phyloP scores from a whole-genome alignment of 1,139 yeast genomes.

The Blastobotrys ciferrii region DNA sequence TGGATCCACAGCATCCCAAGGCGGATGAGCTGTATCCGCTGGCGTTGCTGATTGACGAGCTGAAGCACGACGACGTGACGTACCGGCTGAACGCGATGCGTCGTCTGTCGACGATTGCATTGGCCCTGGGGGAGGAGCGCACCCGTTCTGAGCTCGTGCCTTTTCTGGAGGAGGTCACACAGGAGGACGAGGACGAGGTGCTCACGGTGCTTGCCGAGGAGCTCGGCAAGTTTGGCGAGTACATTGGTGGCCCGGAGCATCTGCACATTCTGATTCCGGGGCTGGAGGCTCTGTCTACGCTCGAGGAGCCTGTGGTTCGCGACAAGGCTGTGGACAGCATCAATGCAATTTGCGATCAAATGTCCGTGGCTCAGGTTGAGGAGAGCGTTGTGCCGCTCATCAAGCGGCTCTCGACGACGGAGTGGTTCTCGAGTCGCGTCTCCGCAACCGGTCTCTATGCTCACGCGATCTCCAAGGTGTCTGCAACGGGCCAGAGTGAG shows the following conservation, averaged over 20 bases:
- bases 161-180: slow-evolving; percentile 84
- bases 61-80: slow-evolving; percentile 91
- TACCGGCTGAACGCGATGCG: slow-evolving; percentile 95
- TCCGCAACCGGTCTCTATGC: slow-evolving; percentile 90
- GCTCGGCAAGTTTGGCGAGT: slow-evolving; percentile 81
- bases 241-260: slow-evolving; percentile 80
- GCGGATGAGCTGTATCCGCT: slow-evolving; percentile 80
- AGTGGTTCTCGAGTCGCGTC: slow-evolving; percentile 93
- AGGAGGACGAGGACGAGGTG: slow-evolving; percentile 98
- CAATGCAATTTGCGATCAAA: slow-evolving; percentile 62
- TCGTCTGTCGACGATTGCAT: slow-evolving; percentile 87
- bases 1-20: slow-evolving; percentile 9
- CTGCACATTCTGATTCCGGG: slow-evolving; percentile 79
- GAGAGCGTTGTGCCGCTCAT: slow-evolving; percentile 72
- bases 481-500: slow-evolving; percentile 44
- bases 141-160: slow-evolving; percentile 88
- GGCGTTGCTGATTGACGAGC: slow-evolving; percentile 94
- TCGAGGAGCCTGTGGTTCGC: slow-evolving; percentile 97
- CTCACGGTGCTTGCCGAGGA: slow-evolving; percentile 91
- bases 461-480: slow-evolving; percentile 62
- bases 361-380: slow-evolving; percentile 65
- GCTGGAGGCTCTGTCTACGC: slow-evolving; percentile 83
- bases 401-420: slow-evolving; percentile 75
- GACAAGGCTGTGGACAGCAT: slow-evolving; percentile 91
- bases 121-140: slow-evolving; percentile 93